Evolutionary conservation across 2,329 filamentous ascomycete species (phyloP).

Genomic region (Pseudophaeomoniella oleicola): DNA sequence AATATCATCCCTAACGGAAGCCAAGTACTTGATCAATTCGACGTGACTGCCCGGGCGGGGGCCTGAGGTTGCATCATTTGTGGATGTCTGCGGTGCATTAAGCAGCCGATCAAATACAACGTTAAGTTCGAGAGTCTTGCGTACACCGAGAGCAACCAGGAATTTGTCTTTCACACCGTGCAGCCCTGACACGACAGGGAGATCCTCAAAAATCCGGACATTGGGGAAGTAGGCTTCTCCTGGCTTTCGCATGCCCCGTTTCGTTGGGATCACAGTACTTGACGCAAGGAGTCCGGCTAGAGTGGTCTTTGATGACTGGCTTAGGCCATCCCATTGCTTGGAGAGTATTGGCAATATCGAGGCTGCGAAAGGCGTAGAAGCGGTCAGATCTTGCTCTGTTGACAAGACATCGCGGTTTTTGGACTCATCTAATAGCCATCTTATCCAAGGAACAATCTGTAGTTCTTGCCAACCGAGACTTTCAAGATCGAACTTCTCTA

Average conservation of each 20-base stretch:
- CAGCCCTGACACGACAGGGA: conserved; percentile 65
- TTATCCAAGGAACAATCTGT: conserved; percentile 72
- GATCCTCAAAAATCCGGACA: conserved; percentile 90
- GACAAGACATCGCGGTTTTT: conserved; percentile 40
- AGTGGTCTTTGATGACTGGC: conserved; percentile 47
- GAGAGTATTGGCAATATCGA: conserved; percentile 68
- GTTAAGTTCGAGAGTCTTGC: conserved; percentile 87
- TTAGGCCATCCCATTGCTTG: conserved; percentile 78
- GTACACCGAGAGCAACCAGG: conserved; percentile 65
- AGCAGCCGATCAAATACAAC: conserved; percentile 85
- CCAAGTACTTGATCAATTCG: conserved; percentile 85
- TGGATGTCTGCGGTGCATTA: conserved; percentile 29
- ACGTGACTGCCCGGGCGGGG: conserved; percentile 56
- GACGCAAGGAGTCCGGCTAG: conserved; percentile 51
- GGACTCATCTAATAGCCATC: conserved; percentile 58
- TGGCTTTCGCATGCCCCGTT: conserved; percentile 74
- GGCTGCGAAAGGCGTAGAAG: conserved; percentile 57
- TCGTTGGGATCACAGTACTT: conserved; percentile 74
- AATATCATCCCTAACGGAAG: conserved; percentile 81
- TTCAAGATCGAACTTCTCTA: conserved; percentile 54
- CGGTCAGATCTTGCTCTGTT: conserved; percentile 55
- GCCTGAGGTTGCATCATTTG: conserved; percentile 8
- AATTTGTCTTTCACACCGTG: conserved; percentile 84
- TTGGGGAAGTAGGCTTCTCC: conserved; percentile 78
- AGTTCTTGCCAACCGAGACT: conserved; percentile 77